Evolutionary conservation across 495 filamentous ascomycete species (phyloP).

Genomic region (Collariella sp.): DNA sequence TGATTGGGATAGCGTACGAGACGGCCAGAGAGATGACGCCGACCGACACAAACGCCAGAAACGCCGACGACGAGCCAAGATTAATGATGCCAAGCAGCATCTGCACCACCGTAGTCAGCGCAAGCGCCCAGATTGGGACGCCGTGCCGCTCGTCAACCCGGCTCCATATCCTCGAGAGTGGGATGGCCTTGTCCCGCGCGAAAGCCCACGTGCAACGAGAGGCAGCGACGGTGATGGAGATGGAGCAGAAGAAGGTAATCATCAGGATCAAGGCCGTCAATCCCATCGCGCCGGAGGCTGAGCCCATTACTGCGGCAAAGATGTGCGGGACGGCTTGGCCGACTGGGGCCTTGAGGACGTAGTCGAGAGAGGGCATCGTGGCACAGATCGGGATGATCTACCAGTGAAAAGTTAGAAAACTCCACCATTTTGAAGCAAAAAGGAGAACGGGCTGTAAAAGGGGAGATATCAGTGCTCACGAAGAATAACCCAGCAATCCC

Average conservation of each 20-base stretch:
- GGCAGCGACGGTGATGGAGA: slow-evolving; percentile 51
- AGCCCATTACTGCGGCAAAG: slow-evolving; percentile 52
- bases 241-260: slow-evolving; percentile 53
- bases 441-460: no score
- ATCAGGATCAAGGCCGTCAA: slow-evolving; percentile 65
- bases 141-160: slow-evolving; percentile 42
- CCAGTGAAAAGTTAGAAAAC: slow-evolving; percentile 13
- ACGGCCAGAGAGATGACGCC: slow-evolving; percentile 59
- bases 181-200: slow-evolving; percentile 58
- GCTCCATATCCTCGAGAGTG: slow-evolving; percentile 57
- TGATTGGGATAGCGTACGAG: slow-evolving; percentile 55
- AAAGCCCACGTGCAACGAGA: slow-evolving; percentile 55
- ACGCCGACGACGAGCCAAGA: slow-evolving; percentile 53
- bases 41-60: slow-evolving; percentile 52
- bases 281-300: slow-evolving; percentile 56
- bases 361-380: slow-evolving; percentile 45
- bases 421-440: slow-evolving; percentile 30
- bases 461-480: slow-evolving; percentile 16
- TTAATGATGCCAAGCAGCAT: slow-evolving; percentile 52
- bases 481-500: slow-evolving; percentile 45
- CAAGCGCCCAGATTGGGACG: slow-evolving; percentile 48
- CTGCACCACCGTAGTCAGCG: slow-evolving; percentile 47
- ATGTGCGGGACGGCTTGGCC: slow-evolving; percentile 51
- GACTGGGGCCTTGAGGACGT: slow-evolving; percentile 44
- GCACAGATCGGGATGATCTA: slow-evolving; percentile 53